Evolutionary conservation across 805 yeast genomes (phyloP), one percentile per base, ranked within the genome.

Genomic region (Candida jianshihensis): DNA sequence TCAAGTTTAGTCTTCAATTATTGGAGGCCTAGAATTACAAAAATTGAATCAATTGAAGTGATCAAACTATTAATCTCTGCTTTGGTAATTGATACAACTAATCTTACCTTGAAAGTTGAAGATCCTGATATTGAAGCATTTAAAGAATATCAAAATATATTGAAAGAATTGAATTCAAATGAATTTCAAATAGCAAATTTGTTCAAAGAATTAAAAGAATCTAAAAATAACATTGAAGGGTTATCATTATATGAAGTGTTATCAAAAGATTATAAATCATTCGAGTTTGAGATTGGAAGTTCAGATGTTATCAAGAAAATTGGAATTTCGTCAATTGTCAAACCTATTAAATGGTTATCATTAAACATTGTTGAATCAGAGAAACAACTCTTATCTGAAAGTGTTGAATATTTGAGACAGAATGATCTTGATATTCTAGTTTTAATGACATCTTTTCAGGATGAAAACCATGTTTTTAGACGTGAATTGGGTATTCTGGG

Each of bases 251-350:
- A 47, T 5, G 94, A 87, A 35, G 57, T 92, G 6, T 61, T 92
- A 27, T 64, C 79, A 31, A 89, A 88, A 56, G 98, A 90, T 54
- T 90, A 84, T 59, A 90, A 90, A 54, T 76, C 75, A 49, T 88
- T 81, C 62, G 57, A 52, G 5, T 66, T 67, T 35, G 42, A 34
- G 4, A 39, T 44, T 19, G 64, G 58, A 9, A 57, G 48, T 14
- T 47, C 50, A 9, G 53, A 53, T 5, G 51, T 50, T 2, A 48
- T 46, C 1, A 38, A 57, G 3, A 57, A 44, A 5, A 65, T 87
- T 11, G 97, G 97, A 0, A 81, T 90, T 49, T 73, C 89, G 32
- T 81, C 96, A 0, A 60, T 81, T 9, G 84, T 81, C 3, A 79
- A 74, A 53, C 67, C 86, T 0, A 56, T 81, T 20, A 58, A 61